Evolutionary conservation across 257 asterid genomes (phyloP), one percentile per base, ranked within the genome.

Genomic region (Paulownia fortunei): DNA sequence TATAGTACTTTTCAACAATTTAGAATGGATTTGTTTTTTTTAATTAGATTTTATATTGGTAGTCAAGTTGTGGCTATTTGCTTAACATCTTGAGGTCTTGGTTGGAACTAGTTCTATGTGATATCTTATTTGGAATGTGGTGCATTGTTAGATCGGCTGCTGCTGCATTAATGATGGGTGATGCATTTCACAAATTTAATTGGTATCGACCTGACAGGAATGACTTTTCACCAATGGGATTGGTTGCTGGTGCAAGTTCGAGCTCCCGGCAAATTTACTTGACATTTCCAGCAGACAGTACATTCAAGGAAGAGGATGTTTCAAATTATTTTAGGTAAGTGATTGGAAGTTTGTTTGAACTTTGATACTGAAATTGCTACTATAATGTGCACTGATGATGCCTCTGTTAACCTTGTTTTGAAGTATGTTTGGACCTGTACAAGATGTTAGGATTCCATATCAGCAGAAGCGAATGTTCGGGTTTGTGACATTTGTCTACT

Each of bases 401-500:
- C 13, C 67, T 83, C n/a, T 76, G 77, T 55, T 52, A 56, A 24
- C 16, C 6, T 9, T 74, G 69, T n/a, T 75, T 70, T 77, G 65
- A 30, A 96, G 99, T 77, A 87, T 84, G 85, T 96, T 80, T 71
- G 99, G 99, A 63, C 99, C 98, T 0, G 99, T 96, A 52, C 97
- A 96, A 82, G 99, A 96, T 88, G 99, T 96, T 81, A 76, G 99
- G 81, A 96, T 96, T 80, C 99, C 99, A 0, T 92, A 92, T 86
- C 99, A 96, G 92, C 99, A 93, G 84, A 92, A 96, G 82, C 83
- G 99, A 3, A 96, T 96, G 99, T 96, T 96, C 66, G 99, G 99
- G 8, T 96, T 96, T 75, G 99, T 96, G 56, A 92, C 99, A 0
- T 93, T 96, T 80, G 83, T 87, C 64, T 94, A 87, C 42, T 85